Evolutionary conservation across 2,329 filamentous ascomycete genomes (phyloP), one percentile per base, ranked within the genome.

Genomic region (Orbilia ellipsospora): DNA sequence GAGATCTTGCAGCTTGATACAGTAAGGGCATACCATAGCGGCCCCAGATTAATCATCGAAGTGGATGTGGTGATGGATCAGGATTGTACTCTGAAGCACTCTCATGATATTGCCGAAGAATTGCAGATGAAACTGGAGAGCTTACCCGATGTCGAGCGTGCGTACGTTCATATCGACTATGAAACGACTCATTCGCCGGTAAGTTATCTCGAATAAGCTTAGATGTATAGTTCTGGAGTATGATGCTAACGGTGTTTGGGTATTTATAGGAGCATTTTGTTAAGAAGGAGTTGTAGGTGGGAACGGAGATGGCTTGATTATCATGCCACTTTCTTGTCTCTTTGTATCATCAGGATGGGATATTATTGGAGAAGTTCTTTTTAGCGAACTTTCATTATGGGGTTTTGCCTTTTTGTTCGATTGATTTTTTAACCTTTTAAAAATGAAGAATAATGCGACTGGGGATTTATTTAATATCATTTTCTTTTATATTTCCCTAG

Each of bases 101-200:
- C 93, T 0, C 95, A 99, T 82, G 95, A 99, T 80, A 88, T 97
- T 12, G 94, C 95, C 0, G 95, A 99, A 83, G 93, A 91, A 80
- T 85, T 99, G 79, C 95, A 99, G 85, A 91, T 91, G 77, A 98
- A 98, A 85, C 86, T 98, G 1, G 95, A 99, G 86, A 92, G 90
- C 68, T 83, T 99, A 77, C 94, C 95, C 0, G 90, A 97, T 81
- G 90, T 98, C 8, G 95, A 98, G 86, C 85, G 95, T 73, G 93
- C 93, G 0, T 98, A 97, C 81, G 95, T 98, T 18, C 95, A 99
- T 82, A 94, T 97, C 16, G 95, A 99, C 82, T 98, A 96, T 80
- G 95, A 98, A 84, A 97, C 94, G 2, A 93, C 91, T 16, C 95
- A 98, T 83, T 94, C 95, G 82, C 94, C 94, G 0, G 73, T 77